phyloP scores from a whole-genome alignment of 2,329 filamentous ascomycete species.

The Colletotrichum kahawae region DNA sequence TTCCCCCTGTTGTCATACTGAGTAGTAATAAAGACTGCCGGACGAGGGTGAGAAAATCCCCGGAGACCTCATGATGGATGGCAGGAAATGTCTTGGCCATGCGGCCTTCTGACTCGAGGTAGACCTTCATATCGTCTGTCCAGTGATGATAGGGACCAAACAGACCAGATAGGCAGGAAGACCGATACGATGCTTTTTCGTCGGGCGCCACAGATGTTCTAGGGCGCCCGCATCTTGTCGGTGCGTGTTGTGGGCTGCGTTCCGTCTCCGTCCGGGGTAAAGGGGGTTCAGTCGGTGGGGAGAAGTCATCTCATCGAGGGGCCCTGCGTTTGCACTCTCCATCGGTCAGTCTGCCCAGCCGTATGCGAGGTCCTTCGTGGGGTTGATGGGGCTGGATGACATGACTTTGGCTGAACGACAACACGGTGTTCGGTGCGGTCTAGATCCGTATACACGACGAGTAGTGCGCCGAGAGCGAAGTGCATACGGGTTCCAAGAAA shows the following conservation, averaged over 20 bases:
- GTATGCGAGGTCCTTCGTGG: neutral
- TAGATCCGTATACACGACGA: neutral
- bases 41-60: neutral
- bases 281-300: neutral
- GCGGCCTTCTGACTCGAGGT: constrained; percentile 12
- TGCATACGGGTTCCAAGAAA: constrained; percentile 5
- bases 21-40: neutral
- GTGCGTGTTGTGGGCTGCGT: neutral
- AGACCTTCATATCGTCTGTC: neutral
- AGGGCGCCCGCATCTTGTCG: neutral
- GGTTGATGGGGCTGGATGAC: neutral
- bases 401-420: neutral
- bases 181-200: neutral
- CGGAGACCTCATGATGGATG: neutral
- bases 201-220: neutral
- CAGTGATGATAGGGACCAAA: neutral
- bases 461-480: neutral
- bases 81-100: constrained; percentile 3
- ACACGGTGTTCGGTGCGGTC: neutral
- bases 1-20: neutral
- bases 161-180: neutral
- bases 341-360: neutral
- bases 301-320: neutral
- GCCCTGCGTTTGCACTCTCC: neutral
- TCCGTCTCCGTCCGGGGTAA: constrained; percentile 1